Conservation (phyloP, 805 yeast species). For the Kuraishia capsulata region DNA sequence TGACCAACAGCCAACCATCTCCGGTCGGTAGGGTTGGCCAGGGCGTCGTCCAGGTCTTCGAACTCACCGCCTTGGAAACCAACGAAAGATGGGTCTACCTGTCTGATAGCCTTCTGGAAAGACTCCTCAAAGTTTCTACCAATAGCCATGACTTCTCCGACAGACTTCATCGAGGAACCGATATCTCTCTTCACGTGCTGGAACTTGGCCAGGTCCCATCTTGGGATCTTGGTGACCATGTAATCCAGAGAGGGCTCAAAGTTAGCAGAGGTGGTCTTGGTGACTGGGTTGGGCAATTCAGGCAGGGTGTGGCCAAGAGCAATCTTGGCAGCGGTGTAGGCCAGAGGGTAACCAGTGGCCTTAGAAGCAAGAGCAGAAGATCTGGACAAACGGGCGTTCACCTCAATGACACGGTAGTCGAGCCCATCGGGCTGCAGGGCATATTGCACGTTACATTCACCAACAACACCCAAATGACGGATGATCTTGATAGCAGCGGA, state of each 20-base stretch:
- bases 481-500: constrained; percentile 95
- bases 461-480: constrained; percentile 96
- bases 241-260: constrained; percentile 97
- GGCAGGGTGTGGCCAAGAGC: constrained; percentile 93
- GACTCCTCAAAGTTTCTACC: constrained; percentile 98
- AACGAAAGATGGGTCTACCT: constrained; percentile 81
- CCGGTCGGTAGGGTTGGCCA: constrained; percentile 87
- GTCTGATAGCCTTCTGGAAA: constrained; percentile 94
- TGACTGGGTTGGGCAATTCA: constrained; percentile 92
- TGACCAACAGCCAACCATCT: constrained; percentile 98
- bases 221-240: constrained; percentile 93
- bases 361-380: constrained; percentile 97
- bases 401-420: constrained; percentile 95
- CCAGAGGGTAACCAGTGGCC: constrained; percentile 98
- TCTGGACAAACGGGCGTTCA: constrained; percentile 92
- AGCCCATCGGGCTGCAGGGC: constrained; percentile 93
- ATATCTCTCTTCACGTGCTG: constrained; percentile 90
- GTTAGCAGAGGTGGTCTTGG: constrained; percentile 92
- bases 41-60: constrained; percentile 68
- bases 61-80: constrained; percentile 86
- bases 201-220: constrained; percentile 96
- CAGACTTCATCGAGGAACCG: constrained; percentile 96
- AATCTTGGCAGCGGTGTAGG: constrained; percentile 96
- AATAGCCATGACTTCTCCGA: constrained; percentile 98
- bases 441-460: constrained; percentile 97